Evolutionary conservation across 306 rosid genomes (phyloP), one percentile per base, ranked within the genome.

Genomic region (Vachellia pachyceras): DNA sequence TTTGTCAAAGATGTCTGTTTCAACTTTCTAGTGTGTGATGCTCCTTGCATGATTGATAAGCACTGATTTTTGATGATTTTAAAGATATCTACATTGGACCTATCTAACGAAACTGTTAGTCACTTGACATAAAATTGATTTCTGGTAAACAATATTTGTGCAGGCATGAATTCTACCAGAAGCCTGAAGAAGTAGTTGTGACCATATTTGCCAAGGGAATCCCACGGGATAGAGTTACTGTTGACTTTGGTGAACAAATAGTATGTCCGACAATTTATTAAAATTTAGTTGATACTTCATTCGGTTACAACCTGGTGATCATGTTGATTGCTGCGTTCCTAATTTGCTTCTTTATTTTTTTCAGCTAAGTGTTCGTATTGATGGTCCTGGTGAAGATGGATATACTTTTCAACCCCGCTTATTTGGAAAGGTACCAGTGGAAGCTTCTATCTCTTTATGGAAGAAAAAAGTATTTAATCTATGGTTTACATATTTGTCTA

Each of bases 131-230:
- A 84, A 60, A 36, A 68, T 60, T 80, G 54, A 69, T 75, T 46
- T 39, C 65, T 55, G 77, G 40, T 63, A 29, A 49, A 10, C 50
- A 60, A 77, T 37, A 40, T 79, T 18, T 35, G 17, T 77, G 86
- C 88, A 93, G 97, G 85, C 96, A 93, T 82, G 97, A 88, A 84
- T 87, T 63, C 85, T 93, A 88, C 88, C 97, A 93, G 88, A 90
- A 84, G 82, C 79, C 87, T 39, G 94, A 90, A 8, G 96, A 93
- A 78, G 91, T 79, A 85, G 96, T 93, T 17, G 81, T 90, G 73
- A 88, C 94, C 33, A 79, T 93, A 78, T 90, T 93, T 52, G 96
- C 94, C 0, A 93, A 90, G 84, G 90, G 91, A 61, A 80, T 93
- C 75, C 91, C 88, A 7, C 82, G 82, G 65, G 52, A 87, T 42